Evolutionary conservation across 257 asterid genomes (phyloP).

Genomic region (Eucommia ulmoides): DNA sequence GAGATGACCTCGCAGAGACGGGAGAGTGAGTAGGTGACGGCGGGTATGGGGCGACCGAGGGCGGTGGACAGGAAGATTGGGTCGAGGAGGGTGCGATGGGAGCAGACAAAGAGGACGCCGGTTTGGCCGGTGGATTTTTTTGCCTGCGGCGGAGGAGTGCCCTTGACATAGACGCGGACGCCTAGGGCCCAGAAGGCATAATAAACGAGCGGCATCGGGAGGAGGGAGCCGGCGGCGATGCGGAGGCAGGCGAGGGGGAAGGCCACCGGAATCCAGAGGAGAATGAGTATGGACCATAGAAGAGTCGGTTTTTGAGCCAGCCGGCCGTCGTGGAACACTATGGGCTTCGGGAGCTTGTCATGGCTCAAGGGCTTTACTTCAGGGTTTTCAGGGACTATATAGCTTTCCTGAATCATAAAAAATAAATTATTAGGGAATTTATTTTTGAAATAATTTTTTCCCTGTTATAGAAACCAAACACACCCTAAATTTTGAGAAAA

Average conservation of each 20-base stretch:
- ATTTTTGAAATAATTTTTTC: no score
- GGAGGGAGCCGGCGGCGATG: conserved; percentile 41
- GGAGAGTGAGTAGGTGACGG: conserved; percentile 62
- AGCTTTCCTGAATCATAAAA: conserved; percentile 38
- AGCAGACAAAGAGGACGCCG: conserved; percentile 59
- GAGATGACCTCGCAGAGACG: conserved; percentile 62
- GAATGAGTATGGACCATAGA: conserved; percentile 31
- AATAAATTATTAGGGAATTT: no score
- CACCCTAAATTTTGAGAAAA: no score
- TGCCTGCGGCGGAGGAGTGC: conserved; percentile 54
- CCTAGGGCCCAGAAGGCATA: conserved; percentile 52
- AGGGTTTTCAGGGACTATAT: conserved; percentile 26
- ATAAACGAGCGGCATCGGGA: conserved; percentile 59
- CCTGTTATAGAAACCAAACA: no score
- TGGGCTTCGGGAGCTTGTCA: conserved; percentile 41
- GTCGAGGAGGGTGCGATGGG: conserved; percentile 71
- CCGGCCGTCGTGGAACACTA: conserved; percentile 78
- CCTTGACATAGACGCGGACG: conserved; percentile 42
- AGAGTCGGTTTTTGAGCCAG: conserved; percentile 62
- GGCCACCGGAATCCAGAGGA: conserved; percentile 67
- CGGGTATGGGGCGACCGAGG: conserved; percentile 61
- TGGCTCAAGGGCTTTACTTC: conserved; percentile 31
- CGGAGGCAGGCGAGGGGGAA: conserved; percentile 56
- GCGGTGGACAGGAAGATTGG: conserved; percentile 62
- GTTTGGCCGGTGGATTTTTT: conserved; percentile 24